Base-by-base conservation (phyloP, 306 rosid species). In the Glycyrrhiza uralensis region DNA sequence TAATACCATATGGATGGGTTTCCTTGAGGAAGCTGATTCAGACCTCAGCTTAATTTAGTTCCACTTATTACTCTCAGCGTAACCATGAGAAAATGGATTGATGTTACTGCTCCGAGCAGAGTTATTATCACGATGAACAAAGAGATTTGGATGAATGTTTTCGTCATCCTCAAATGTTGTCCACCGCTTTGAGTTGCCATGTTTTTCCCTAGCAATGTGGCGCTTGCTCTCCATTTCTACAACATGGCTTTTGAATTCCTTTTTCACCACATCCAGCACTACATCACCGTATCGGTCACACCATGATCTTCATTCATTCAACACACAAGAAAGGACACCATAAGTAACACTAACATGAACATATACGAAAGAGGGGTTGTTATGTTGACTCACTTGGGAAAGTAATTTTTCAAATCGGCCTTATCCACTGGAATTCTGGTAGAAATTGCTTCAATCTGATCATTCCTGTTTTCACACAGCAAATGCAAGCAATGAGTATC, bases 111-210 rank as follows among this genome's bases (percentile, higher is more conserved):
- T 44, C 4, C 65, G 72, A 83, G 76, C 33, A 26, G 81, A 50
- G 49, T 63, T 58, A 59, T 69, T 60, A 64, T 54, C 74, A 1
- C 18, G 67, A 15, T 62, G 44, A 61, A 42, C 79, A 55, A 82
- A 94, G 19, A 88, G 89, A 80, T 95, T 91, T 15, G 97, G 97
- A 54, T 89, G 99, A 7, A 81, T 72, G 65, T 95, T 95, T 74
- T 95, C 92, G 0, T 86, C 85, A 5, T 91, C 91, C 4, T 85
- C 96, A 74, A 82, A 91, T 22, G 92, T 81, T 2, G 88, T 85
- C 97, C 99, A 95, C 33, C 82, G 68, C 78, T 24, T 85, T 17
- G 93, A 87, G 83, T 83, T 84, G 66, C 76, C 47, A 1, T 78
- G 87, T 71, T 85, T 86, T 77, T 84, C 96, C 63, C 74, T 86